Base-by-base conservation (phyloP, 169 alveolate genomes). In the Plasmodium reichenowi region DNA sequence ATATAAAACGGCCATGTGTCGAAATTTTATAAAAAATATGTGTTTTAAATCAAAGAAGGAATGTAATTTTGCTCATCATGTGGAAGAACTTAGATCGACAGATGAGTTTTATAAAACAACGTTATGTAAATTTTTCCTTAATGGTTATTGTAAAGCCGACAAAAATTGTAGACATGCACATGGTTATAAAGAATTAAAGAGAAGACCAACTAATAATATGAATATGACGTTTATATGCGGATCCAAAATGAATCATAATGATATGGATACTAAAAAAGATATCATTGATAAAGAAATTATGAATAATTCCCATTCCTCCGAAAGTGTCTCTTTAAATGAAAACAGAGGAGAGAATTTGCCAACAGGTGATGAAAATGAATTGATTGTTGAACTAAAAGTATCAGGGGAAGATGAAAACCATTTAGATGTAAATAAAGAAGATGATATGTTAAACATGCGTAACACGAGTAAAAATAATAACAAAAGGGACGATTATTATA, bases 101-200 rank as follows among this genome's bases (percentile, higher is more conserved):
- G 92, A 86, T 52, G 92, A 86, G 22, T 86, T 86, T 86, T 86
- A 86, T 87, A 86, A 86, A 72, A 86, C 92, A 45, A 86, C 92
- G 0, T 62, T 86, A 56, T 86, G 92, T 13, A 86, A 86, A 47
- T 86, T 86, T 72, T 86, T 64, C 38, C 86, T 86, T 32, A 86
- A 86, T 56, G 92, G 92, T 17, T 86, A 86, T 54, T 86, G 92
- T 32, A 86, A 86, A 45, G 92, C 92, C 13, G 92, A 86, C 26
- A 67, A 62, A 20, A 86, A 86, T 66, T 86, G 92, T 54, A 64
- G 92, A 24, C 92, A 86, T 63, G 92, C 92, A 10, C 92, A 86
- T 86, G 92, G 92, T 13, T 72, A 70, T 9, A 86, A 86, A 20
- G 92, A 86, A 59, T 58, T 86, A 66, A 86, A 86, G 66, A 47